A percentile compares a stretch with the other conserved stretches of the same genome.
Evolutionary conservation across 2,329 filamentous ascomycete species (phyloP).

Genomic region (Capronia americana): DNA sequence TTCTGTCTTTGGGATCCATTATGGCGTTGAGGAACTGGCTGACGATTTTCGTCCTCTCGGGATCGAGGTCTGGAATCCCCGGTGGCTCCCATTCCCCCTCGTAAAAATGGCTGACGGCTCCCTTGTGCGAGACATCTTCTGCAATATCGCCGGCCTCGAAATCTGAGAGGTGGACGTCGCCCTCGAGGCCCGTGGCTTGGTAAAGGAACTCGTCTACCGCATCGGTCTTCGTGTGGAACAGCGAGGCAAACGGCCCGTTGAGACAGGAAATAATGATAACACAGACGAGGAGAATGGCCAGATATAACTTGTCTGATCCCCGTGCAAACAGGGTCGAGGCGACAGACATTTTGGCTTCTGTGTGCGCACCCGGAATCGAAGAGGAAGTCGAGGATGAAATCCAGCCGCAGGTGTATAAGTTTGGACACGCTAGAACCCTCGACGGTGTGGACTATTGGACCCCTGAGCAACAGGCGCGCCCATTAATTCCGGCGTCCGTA

Average conservation of each 20-base stretch:
- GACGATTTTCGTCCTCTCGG: conserved; percentile 7
- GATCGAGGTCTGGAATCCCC: conserved; percentile 10
- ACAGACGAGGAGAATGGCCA: conserved; percentile 15
- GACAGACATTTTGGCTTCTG: conserved; percentile 9
- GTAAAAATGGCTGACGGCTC: conserved; percentile 13
- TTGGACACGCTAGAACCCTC: background rate
- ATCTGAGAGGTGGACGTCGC: background rate
- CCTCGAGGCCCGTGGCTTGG: background rate
- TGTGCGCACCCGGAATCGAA: background rate
- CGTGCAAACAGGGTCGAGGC: conserved; percentile 11
- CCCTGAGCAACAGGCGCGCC: background rate
- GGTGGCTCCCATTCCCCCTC: conserved; percentile 15
- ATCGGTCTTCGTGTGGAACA: conserved; percentile 5
- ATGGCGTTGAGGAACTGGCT: conserved; percentile 16
- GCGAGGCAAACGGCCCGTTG: conserved; percentile 10
- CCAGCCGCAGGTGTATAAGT: background rate
- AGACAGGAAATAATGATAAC: conserved; percentile 9
- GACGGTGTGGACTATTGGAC: background rate
- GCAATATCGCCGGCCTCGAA: conserved; percentile 10
- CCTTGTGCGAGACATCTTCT: background rate
- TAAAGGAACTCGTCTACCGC: conserved; percentile 10
- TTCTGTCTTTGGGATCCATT: conserved; percentile 11
- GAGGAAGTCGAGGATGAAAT: background rate
- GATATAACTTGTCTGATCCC: conserved; percentile 13
- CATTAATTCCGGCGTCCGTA: background rate